Evolutionary conservation across 208 protist species (phyloP), one percentile per base, ranked within the genome.

Genomic region (Strigomonas culicis): DNA sequence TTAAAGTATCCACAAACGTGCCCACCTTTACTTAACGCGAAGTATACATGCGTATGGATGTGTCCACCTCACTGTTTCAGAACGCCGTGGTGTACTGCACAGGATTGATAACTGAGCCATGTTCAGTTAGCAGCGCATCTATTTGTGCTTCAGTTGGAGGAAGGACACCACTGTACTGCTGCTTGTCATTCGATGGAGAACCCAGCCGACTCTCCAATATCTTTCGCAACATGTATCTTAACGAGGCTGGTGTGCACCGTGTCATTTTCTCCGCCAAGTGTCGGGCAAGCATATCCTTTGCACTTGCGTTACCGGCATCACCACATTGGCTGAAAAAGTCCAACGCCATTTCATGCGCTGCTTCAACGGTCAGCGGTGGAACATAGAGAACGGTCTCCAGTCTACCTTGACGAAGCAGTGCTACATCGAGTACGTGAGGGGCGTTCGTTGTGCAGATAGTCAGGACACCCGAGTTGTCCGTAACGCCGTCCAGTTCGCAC

Each of bases 401-500:
- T 17, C 92, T 74, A 6, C 98, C 98, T 31, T 99, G 97, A 13
- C 98, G 92, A 19, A 99, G 73, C 22, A 99, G 81, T 2, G 98
- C 98, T 53, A 70, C 58, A 68, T 99, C 98, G 36, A 98, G 70
- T 55, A 84, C 77, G n/a, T 77, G 58, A 28, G 88, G 86, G 27
- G 73, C 67, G 63, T 84, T 95, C 0, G 91, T 95, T 21, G 82
- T 83, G 53, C 75, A 90, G 21, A 99, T 84, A 22, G 98, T 94
- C 19, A 99, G 69, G 4, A 98, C 90, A 30, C 82, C 80, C n/a
- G 71, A 80, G 63, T 82, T 89, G 30, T 88, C 83, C 36, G 84
- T 77, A n/a, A 99, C 70, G 22, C 98, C 98, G 76, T 99, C 98
- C 67, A 99, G 79, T 76, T 99, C 98, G 69, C 97, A 99, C 2